phyloP scores from a whole-genome alignment of 371 early-diverging fungal genomes.

The Mortierella sp. region DNA sequence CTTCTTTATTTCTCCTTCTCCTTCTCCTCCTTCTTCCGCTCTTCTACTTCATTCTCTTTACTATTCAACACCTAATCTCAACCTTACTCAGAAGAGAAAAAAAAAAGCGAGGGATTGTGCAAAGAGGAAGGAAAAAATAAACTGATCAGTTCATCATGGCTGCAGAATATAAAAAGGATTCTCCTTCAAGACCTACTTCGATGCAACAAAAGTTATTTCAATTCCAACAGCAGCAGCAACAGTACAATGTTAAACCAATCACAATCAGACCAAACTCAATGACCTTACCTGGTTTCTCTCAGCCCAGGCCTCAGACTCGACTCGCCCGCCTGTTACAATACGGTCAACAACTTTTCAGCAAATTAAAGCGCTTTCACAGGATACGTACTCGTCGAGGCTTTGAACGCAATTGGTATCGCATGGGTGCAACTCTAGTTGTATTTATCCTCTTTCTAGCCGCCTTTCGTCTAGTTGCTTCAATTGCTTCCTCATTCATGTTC shows the following conservation, averaged over 20 bases:
- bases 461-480: conserved; percentile 6
- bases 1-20: too few relatives aligned
- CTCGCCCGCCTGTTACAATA: conserved; percentile 20
- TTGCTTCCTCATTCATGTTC: conserved; percentile 18
- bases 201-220: conserved; percentile 28
- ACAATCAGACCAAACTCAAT: conserved; percentile 45
- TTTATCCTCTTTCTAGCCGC: conserved; percentile 27
- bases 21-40: not conserved
- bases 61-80: too few relatives aligned
- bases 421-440: conserved; percentile 10
- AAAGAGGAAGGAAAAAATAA: too few relatives aligned
- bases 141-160: not conserved
- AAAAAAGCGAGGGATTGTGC: too few relatives aligned
- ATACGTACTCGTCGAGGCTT: conserved; percentile 36
- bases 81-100: too few relatives aligned
- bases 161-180: conserved; percentile 2
- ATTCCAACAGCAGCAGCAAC: conserved; percentile 20
- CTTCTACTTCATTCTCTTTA: not conserved
- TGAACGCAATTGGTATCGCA: conserved; percentile 45
- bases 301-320: conserved; percentile 22
- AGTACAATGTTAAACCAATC: conserved; percentile 48
- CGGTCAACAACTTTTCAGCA: conserved; percentile 23
- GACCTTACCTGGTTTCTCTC: conserved; percentile 32
- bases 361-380: conserved; percentile 33
- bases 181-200: conserved; percentile 22